Conservation (phyloP, 2,329 filamentous ascomycete genomes). For the Fusarium continuum region DNA sequence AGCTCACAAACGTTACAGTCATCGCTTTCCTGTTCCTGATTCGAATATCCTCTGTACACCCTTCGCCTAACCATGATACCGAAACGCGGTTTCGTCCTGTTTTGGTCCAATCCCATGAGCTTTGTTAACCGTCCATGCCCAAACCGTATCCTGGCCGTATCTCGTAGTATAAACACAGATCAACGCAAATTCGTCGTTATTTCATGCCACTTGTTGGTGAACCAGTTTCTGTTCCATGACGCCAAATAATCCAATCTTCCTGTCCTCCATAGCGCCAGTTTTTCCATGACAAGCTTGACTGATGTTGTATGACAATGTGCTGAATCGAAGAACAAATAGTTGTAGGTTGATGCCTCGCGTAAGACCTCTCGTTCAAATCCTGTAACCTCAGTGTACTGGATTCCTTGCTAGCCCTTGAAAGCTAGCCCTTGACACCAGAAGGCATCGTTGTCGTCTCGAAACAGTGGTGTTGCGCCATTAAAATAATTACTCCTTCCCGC, state of each 20-base stretch:
- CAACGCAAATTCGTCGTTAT: conserved; percentile 1
- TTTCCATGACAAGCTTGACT: conserved; percentile 23
- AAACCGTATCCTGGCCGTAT: conserved; percentile 7
- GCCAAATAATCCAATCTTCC: conserved; percentile 31
- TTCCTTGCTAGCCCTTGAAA: background rate
- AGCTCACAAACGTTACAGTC: conserved; percentile 6
- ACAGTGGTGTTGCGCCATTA: conserved; percentile 17
- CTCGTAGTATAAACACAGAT: conserved; percentile 19
- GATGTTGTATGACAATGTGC: conserved; percentile 21
- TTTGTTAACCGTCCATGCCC: conserved; percentile 2
- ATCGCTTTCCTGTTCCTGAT: background rate
- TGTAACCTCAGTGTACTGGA: background rate
- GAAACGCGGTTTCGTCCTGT: conserved; percentile 30
- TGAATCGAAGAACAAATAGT: conserved; percentile 2
- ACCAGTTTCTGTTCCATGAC: conserved; percentile 23
- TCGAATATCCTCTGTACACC: background rate
- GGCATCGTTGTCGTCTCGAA: conserved; percentile 19
- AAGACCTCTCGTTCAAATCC: background rate
- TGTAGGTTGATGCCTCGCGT: conserved; percentile 1
- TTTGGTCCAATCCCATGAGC: conserved; percentile 23
- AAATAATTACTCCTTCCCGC: conserved; percentile 7
- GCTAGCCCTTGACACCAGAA: background rate
- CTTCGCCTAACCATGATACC: conserved; percentile 25
- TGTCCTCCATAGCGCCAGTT: conserved; percentile 27
- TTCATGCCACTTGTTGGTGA: background rate